Percentiles rank a stretch among this genome's conserved stretches.
Evolutionary conservation across 345 rosid species (phyloP).

Genomic region (Isatis tinctoria): DNA sequence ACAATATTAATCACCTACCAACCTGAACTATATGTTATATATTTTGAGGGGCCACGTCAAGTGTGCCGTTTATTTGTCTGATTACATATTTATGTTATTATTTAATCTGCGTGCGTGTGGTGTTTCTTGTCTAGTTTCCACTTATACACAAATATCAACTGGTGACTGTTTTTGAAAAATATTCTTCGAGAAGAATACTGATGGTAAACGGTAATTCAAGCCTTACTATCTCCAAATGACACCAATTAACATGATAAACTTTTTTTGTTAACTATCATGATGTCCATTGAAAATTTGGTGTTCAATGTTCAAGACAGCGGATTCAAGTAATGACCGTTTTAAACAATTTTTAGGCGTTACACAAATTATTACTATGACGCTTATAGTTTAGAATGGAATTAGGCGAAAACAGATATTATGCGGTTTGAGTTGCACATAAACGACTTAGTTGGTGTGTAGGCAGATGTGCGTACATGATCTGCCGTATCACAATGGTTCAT

Average conservation of each 20-base stretch:
- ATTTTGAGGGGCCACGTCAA: constrained; percentile 26
- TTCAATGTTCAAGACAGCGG: neutral
- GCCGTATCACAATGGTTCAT: neutral
- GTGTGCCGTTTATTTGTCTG: constrained; percentile 14
- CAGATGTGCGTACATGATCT: neutral
- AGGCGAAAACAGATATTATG: too few relatives aligned
- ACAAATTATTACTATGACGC: neutral
- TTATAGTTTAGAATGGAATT: too few relatives aligned
- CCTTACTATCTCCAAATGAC: neutral
- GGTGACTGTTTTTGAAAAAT: neutral
- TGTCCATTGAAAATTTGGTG: neutral
- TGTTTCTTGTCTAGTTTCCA: constrained; percentile 27
- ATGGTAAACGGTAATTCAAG: neutral
- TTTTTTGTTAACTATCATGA: neutral
- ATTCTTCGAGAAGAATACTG: constrained; percentile 2
- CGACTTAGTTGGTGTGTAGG: neutral
- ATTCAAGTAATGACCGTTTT: neutral
- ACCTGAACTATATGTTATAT: constrained; percentile 30
- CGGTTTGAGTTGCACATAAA: too few relatives aligned
- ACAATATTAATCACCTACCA: constrained; percentile 26
- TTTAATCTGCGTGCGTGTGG: constrained; percentile 20
- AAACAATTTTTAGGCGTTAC: neutral
- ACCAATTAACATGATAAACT: too few relatives aligned
- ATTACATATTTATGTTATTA: neutral
- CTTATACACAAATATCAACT: constrained; percentile 13